phyloP scores from a whole-genome alignment of 129 eudicot genomes.

The Artemisia tridentata region DNA sequence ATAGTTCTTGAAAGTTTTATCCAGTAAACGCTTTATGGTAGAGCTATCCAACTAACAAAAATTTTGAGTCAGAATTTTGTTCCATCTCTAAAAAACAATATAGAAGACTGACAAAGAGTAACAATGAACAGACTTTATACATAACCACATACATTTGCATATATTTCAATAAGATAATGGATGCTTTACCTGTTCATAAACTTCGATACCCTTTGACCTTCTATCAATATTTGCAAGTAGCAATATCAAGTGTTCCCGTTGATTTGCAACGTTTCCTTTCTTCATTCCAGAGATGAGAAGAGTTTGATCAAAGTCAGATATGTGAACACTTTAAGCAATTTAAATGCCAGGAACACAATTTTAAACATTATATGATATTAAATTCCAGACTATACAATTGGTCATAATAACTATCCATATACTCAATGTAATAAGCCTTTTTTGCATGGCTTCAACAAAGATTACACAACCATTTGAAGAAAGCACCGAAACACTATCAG shows the following conservation, averaged over 20 bases:
- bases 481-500: background rate
- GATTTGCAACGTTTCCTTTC: constrained; percentile 99
- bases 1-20: constrained; percentile 81
- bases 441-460: background rate
- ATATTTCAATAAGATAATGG: constrained; percentile 12
- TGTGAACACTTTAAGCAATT: constrained; percentile 2
- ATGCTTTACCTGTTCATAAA: constrained; percentile 54
- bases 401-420: background rate
- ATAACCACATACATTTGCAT: background rate
- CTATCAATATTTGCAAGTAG: constrained; percentile 86
- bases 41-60: constrained; percentile 53
- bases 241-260: constrained; percentile 90
- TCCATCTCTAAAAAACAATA: background rate
- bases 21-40: constrained; percentile 61
- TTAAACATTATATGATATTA: background rate
- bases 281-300: constrained; percentile 36
- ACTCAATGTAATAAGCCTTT: background rate
- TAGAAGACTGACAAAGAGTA: background rate
- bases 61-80: too few relatives aligned
- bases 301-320: constrained; percentile 27
- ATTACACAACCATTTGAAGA: background rate
- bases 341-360: constrained; percentile 11
- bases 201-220: constrained; percentile 48
- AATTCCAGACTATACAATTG: background rate
- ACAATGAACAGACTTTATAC: constrained; percentile 13